Evolutionary conservation across 2,329 filamentous ascomycete genomes (phyloP).

Genomic region (Zasmidium citrigriseum): DNA sequence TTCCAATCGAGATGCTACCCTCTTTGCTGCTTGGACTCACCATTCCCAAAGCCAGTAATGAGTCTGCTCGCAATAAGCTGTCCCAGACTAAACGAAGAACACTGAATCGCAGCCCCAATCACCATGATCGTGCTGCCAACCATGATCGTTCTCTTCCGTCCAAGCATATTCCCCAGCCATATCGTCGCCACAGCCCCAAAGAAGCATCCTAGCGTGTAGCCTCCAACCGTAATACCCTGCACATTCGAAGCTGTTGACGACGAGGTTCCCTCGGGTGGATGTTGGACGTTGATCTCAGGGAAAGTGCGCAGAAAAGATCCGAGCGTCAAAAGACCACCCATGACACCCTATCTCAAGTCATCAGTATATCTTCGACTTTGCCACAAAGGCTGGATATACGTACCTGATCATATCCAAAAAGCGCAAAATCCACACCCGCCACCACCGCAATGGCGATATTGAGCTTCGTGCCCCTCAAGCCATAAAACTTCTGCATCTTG

Average conservation of each 20-base stretch:
- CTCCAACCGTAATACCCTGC: constrained; percentile 43
- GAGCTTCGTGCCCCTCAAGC: constrained; percentile 43
- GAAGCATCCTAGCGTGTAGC: constrained; percentile 13
- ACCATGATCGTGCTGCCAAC: constrained; percentile 61
- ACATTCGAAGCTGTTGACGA: constrained; percentile 31
- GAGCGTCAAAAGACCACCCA: constrained; percentile 46
- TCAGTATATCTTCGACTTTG: not conserved
- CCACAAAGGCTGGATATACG: not conserved
- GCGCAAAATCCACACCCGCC: constrained; percentile 43
- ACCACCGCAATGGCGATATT: constrained; percentile 47
- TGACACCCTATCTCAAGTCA: constrained; percentile 36
- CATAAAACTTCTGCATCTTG: constrained; percentile 36
- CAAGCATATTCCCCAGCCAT: constrained; percentile 60
- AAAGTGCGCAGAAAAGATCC: constrained; percentile 36
- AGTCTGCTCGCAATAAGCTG: constrained; percentile 51
- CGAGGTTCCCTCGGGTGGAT: constrained; percentile 12
- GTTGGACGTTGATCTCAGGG: constrained; percentile 39
- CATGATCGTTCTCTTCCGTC: constrained; percentile 59
- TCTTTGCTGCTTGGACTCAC: constrained; percentile 44
- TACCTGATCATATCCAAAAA: constrained; percentile 26
- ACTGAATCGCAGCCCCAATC: constrained; percentile 61
- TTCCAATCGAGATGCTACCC: too few relatives aligned
- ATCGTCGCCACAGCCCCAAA: constrained; percentile 33
- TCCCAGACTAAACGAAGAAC: constrained; percentile 49
- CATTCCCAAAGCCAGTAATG: constrained; percentile 52